Conservation (phyloP, 2,329 filamentous ascomycete species). For the Calonectria pauciramosa region DNA sequence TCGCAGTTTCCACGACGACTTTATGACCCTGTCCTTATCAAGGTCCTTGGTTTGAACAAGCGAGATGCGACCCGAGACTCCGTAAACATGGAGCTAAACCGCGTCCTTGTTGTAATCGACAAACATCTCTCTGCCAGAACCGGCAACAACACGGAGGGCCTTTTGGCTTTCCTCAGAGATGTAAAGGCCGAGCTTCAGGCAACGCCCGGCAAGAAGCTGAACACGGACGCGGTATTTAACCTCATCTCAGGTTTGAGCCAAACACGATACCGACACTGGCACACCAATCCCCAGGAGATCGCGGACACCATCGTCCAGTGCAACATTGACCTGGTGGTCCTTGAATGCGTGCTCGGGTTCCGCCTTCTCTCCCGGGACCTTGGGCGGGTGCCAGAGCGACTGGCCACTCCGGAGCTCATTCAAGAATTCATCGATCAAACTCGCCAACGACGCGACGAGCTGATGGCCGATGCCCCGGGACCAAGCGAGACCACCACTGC, state of each 20-base stretch:
- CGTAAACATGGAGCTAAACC: background rate
- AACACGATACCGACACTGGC: background rate
- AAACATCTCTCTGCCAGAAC: background rate
- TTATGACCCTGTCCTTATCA: background rate
- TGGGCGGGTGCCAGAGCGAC: background rate
- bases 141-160: background rate
- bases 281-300: background rate
- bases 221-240: background rate
- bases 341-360: background rate
- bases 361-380: background rate
- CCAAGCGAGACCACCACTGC: background rate
- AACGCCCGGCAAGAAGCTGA: background rate
- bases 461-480: background rate
- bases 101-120: background rate
- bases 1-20: background rate
- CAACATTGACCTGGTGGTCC: background rate
- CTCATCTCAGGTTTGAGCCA: background rate
- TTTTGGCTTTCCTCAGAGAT: background rate
- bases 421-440: background rate
- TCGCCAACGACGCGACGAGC: background rate
- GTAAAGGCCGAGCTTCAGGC: background rate
- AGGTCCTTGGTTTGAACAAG: background rate
- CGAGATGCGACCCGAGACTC: background rate
- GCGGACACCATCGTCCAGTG: background rate
- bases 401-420: background rate